Evolutionary conservation across 164 flowering plant species (phyloP).

Genomic region (Sedum album): DNA sequence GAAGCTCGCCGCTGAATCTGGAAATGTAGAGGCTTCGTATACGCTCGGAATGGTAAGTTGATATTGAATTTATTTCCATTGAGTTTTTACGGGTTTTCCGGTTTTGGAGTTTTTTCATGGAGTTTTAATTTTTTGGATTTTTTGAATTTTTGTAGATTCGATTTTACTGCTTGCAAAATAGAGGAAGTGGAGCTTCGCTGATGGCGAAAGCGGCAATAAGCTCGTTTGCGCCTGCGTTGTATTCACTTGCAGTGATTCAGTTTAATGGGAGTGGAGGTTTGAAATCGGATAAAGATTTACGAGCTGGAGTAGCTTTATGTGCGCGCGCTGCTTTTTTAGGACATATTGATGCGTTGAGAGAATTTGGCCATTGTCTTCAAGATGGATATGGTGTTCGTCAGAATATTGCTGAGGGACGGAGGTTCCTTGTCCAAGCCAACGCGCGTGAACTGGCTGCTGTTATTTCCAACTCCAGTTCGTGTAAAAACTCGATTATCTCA

Average conservation of each 20-base stretch:
- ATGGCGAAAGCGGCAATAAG: slow-evolving; percentile 48
- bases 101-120: not conserved
- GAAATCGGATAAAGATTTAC: slow-evolving; percentile 51
- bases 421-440: slow-evolving; percentile 8
- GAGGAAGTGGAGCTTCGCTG: slow-evolving; percentile 59
- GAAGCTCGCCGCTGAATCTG: slow-evolving; percentile 24
- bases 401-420: slow-evolving; percentile 4
- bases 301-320: slow-evolving; percentile 41
- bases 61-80: no score
- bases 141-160: slow-evolving; percentile 34
- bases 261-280: slow-evolving; percentile 81
- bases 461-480: no score
- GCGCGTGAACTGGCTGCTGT: slow-evolving; percentile 8
- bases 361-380: slow-evolving; percentile 7
- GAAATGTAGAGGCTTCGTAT: slow-evolving; percentile 29
- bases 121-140: not conserved
- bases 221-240: slow-evolving; percentile 39
- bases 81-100: not conserved
- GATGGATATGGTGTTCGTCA: slow-evolving; percentile 7
- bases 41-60: slow-evolving; percentile 28
- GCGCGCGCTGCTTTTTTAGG: slow-evolving; percentile 10
- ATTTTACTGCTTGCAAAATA: slow-evolving; percentile 53
- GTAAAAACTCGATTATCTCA: not conserved
- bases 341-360: slow-evolving; percentile 6
- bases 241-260: slow-evolving; percentile 75